Base-by-base conservation (phyloP, 2,329 filamentous ascomycete species). In the Trichocomaceae sp. region DNA sequence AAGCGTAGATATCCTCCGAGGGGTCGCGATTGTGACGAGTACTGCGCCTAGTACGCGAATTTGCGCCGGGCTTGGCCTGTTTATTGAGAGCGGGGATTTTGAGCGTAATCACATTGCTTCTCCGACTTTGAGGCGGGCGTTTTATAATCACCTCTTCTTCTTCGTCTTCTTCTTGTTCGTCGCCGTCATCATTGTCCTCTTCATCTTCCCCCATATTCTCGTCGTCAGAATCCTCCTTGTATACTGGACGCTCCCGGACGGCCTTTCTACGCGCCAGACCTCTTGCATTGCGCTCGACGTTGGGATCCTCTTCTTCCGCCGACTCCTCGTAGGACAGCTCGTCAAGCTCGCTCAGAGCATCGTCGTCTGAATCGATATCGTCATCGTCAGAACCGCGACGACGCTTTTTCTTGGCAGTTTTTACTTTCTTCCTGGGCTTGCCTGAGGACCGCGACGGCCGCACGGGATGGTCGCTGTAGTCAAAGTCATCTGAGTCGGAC, bases 21-120 rank as follows among this genome's bases (percentile, higher is more conserved):
- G 78, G 72, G 59, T 82, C 80, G 58, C 82, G 80, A 22, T 78
- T 82, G 17, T 82, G 74, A 46, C 83, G 81, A 63, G 80, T 83
- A 59, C 77, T 83, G 58, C 81, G 76, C 59, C 83, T 64, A 59
- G 57, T 73, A 62, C 58, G 57, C 50, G 62, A 56, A 54, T 64
- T 55, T 47, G 58, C 33, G 46, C 67, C 59, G 56, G 58, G 47
- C 39, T 58, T 56, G 42, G 68, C 57, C 50, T 70, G 62, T 52
- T 62, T 54, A 54, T 64, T 63, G 29, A 67, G 58, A 20, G n/a
- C n/a, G n/a, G n/a, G n/a, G 23, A 26, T 26, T 26, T 26, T 26
- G 23, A 26, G 23, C 23, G 23, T 26, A 26, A 26, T 26, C 23
- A 26, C 23, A 26, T 26, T 26, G 23, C 23, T 26, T 26, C 23